A percentile compares a stretch with the other conserved stretches of the same genome.
phyloP scores from a whole-genome alignment of 257 asterid genomes.

The Euphrasia confusa region DNA sequence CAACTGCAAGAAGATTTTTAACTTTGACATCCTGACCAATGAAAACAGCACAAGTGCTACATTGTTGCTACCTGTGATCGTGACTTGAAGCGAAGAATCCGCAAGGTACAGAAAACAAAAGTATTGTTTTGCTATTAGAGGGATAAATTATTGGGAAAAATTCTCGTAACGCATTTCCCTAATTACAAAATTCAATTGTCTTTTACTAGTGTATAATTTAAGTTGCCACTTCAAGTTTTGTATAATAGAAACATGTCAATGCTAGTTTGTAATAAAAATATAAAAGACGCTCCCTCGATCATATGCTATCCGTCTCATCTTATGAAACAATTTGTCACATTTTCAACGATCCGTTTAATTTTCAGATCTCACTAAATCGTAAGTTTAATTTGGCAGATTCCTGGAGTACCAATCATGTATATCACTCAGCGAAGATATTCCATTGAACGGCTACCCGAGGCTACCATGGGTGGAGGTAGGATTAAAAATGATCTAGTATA shows the following conservation, averaged over 20 bases:
- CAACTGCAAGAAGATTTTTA: background rate
- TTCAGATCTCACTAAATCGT: no score
- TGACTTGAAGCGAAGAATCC: conserved; percentile 89
- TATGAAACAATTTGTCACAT: no score
- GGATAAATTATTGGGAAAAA: no score
- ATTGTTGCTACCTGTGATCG: conserved; percentile 98
- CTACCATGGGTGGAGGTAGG: conserved; percentile 91
- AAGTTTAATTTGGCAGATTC: conserved; percentile 39
- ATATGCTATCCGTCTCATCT: no score
- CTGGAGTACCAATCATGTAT: conserved; percentile 97
- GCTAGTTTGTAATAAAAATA: no score
- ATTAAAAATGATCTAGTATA: background rate
- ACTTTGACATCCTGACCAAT: conserved; percentile 25
- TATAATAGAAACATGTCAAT: no score
- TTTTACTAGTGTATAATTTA: no score
- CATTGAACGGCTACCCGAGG: conserved; percentile 90
- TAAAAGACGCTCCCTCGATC: no score
- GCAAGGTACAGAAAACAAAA: conserved; percentile 49
- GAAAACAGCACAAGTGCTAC: conserved; percentile 85
- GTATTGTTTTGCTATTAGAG: background rate
- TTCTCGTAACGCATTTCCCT: no score
- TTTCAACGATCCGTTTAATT: no score
- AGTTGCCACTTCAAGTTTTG: no score
- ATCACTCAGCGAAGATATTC: conserved; percentile 73
- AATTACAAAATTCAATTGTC: no score